These are phyloP conservation scores for Colletotrichum zoysiae DNA, from an alignment of 2,329 filamentous ascomycete genomes.

Conservation along the genomic window DNA sequence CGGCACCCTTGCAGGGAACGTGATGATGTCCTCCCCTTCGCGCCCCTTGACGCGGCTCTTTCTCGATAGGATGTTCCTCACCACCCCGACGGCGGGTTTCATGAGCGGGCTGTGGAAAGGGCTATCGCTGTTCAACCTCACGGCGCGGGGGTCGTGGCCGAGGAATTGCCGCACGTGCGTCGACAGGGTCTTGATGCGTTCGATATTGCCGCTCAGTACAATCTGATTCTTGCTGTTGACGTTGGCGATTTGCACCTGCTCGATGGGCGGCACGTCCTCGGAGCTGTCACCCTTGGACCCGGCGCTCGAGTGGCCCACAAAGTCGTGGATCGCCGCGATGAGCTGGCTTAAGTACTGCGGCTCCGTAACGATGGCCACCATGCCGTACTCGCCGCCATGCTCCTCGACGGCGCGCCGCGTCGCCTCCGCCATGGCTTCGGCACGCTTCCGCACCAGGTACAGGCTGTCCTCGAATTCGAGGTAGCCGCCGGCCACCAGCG, in stretches of 20 bases:
- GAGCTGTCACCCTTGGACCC: conserved; percentile 76
- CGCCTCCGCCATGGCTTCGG: conserved; percentile 85
- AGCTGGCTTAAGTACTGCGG: conserved; percentile 78
- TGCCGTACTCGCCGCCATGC: conserved; percentile 87
- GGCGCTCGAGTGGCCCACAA: conserved; percentile 77
- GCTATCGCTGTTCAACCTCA: conserved; percentile 86
- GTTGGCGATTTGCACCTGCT: conserved; percentile 92
- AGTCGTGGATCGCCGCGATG: conserved; percentile 81
- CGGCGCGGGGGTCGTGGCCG: conserved; percentile 90
- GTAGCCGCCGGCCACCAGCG: conserved; percentile 86
- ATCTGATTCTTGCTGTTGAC: conserved; percentile 98
- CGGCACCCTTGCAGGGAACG: conserved; percentile 79
- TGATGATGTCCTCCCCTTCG: conserved; percentile 74
- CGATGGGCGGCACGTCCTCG: conserved; percentile 78
- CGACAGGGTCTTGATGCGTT: conserved; percentile 83
- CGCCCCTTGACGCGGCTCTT: conserved; percentile 66
- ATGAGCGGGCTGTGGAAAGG: conserved; percentile 95
- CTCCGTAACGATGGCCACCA: conserved; percentile 93
- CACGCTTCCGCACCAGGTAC: conserved; percentile 80
- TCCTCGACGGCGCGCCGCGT: conserved; percentile 74
- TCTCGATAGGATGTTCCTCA: conserved; percentile 75
- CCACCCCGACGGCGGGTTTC: conserved; percentile 82
- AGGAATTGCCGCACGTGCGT: conserved; percentile 90
- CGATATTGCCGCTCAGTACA: conserved; percentile 88
- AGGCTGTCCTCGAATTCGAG: conserved; percentile 83